phyloP scores from a whole-genome alignment of 768 basidiomycete genomes.

The Calocybe indica region DNA sequence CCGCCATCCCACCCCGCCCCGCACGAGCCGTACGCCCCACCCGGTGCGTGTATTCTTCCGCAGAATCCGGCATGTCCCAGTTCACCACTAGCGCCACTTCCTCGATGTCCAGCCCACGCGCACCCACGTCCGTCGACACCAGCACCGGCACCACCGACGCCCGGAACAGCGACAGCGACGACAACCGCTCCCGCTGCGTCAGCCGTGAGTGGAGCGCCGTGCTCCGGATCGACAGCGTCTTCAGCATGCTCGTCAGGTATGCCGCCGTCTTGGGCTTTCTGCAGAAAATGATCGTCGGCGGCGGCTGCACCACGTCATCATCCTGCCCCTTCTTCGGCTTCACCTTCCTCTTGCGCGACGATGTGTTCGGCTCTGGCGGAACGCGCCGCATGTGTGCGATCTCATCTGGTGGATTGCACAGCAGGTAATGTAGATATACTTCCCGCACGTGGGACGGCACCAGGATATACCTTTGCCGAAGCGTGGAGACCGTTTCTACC shows the following conservation, averaged over 20 bases:
- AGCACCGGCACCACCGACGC: conserved; percentile 85
- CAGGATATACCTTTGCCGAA: conserved; percentile 87
- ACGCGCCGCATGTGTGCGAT: conserved; percentile 62
- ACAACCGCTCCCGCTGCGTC: conserved; percentile 84
- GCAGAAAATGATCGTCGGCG: conserved; percentile 96
- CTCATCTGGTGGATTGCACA: conserved; percentile 83
- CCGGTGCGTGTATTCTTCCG: conserved; percentile 95
- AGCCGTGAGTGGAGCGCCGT: conserved; percentile 91
- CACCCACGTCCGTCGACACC: conserved; percentile 92
- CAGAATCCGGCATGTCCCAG: conserved; percentile 88
- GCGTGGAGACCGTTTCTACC: conserved; percentile 81
- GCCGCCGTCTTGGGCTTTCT: conserved; percentile 82
- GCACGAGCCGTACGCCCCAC: conserved; percentile 92
- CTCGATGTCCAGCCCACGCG: conserved; percentile 92
- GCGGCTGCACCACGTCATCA: conserved; percentile 65
- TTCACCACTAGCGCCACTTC: conserved; percentile 96
- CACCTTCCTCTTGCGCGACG: conserved; percentile 27
- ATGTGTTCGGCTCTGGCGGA: conserved; percentile 45
- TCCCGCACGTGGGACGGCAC: conserved; percentile 95
- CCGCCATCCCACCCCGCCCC: conserved; percentile 81
- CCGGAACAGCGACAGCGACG: conserved; percentile 82
- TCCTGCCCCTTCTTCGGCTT: conserved; percentile 36
- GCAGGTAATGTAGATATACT: conserved; percentile 82
- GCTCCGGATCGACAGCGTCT: conserved; percentile 74
- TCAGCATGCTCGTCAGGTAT: conserved; percentile 76